Evolutionary conservation across 2,329 filamentous ascomycete species (phyloP).

Genomic region (Helicocarpus griseus): DNA sequence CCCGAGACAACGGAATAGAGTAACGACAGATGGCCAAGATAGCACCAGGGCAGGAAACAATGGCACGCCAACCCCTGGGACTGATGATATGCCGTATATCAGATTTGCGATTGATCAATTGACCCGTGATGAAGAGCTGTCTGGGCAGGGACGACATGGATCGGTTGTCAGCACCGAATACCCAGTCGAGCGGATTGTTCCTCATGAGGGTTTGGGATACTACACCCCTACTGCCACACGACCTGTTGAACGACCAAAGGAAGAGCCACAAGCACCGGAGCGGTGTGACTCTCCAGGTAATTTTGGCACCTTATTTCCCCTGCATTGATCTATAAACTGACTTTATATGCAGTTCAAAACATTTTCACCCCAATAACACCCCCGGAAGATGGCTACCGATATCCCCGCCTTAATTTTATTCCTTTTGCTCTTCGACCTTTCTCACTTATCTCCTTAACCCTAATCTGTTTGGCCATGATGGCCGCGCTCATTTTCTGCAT

Average conservation of each 20-base stretch:
- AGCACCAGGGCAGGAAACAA: constrained; percentile 22
- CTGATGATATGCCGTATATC: constrained; percentile 80
- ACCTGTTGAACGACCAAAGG: constrained; percentile 23
- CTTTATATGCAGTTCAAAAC: constrained; percentile 24
- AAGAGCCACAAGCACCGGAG: constrained; percentile 7
- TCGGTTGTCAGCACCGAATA: constrained; percentile 37
- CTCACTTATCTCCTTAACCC: constrained; percentile 52
- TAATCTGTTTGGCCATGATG: constrained; percentile 60
- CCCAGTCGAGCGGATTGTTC: constrained; percentile 42
- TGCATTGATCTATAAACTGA: not conserved
- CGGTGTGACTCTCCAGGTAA: constrained; percentile 5
- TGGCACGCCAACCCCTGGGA: constrained; percentile 56
- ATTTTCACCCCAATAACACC: constrained; percentile 41
- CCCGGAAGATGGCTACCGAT: constrained; percentile 33
- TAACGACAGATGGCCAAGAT: constrained; percentile 16
- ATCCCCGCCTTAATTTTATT: constrained; percentile 55
- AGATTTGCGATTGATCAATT: constrained; percentile 83
- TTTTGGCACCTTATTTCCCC: not conserved
- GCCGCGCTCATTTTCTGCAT: constrained; percentile 63
- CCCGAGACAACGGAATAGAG: not conserved
- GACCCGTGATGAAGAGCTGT: constrained; percentile 60
- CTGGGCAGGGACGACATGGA: constrained; percentile 44
- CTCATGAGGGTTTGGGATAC: constrained; percentile 38
- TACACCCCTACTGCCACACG: constrained; percentile 24
- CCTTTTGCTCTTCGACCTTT: constrained; percentile 61